A percentile compares a stretch with the other conserved stretches of the same genome.
Conservation (phyloP, 768 basidiomycete genomes). For the Mycena pura region DNA sequence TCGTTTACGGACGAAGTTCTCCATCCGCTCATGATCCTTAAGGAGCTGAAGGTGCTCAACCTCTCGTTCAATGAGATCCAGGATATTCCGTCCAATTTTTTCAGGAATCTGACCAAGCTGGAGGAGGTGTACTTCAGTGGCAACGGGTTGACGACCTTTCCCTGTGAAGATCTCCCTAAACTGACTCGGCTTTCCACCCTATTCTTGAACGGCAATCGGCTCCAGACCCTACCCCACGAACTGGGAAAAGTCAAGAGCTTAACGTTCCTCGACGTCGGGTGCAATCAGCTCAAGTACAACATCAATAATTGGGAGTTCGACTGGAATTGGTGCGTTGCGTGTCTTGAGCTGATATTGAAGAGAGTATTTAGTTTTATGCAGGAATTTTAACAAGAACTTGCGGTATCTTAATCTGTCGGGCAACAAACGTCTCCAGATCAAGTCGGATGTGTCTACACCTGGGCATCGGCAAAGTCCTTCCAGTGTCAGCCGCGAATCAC, state of each 20-base stretch:
- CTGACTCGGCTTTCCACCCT: constrained; percentile 73
- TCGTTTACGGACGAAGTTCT: constrained; percentile 80
- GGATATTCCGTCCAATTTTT: constrained; percentile 81
- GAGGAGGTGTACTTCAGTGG: constrained; percentile 93
- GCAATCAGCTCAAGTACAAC: constrained; percentile 94
- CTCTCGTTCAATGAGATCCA: constrained; percentile 94
- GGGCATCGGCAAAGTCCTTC: constrained; percentile 39
- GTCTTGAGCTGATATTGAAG: not conserved
- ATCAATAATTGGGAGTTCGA: constrained; percentile 99
- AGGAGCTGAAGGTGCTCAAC: constrained; percentile 83
- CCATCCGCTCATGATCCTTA: constrained; percentile 74
- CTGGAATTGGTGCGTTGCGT: constrained; percentile 88
- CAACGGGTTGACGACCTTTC: constrained; percentile 90
- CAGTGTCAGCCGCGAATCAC: constrained; percentile 41
- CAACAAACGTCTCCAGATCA: constrained; percentile 96
- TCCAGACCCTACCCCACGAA: constrained; percentile 92
- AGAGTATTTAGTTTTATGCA: constrained; percentile 38
- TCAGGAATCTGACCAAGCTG: constrained; percentile 71
- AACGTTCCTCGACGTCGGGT: constrained; percentile 88
- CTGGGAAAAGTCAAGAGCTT: constrained; percentile 82
- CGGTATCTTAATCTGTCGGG: constrained; percentile 96
- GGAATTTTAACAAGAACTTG: constrained; percentile 96
- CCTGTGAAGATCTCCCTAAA: constrained; percentile 84
- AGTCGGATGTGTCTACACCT: constrained; percentile 61
- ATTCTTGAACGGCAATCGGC: constrained; percentile 92